Conservation (phyloP, 2,329 filamentous ascomycete species). For the Pyricularia pennisetigena region DNA sequence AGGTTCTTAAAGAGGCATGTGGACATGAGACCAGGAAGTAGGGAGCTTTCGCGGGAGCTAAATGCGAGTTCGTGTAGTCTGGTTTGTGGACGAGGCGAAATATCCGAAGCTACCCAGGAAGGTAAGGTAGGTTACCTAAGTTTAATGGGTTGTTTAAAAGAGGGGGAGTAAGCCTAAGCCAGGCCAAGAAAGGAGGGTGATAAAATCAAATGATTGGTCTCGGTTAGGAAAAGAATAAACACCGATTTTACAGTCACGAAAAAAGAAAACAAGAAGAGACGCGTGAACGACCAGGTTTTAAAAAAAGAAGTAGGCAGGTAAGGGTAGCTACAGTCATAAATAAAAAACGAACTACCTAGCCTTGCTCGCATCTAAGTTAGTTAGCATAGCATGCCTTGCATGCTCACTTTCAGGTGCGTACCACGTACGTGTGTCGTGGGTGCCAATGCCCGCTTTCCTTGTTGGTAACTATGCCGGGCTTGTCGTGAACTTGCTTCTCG, state of each 20-base stretch:
- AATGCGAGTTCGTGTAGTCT: not conserved
- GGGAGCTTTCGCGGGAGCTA: not conserved
- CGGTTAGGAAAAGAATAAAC: not conserved
- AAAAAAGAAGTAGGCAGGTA: not conserved
- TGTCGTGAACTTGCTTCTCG: not conserved
- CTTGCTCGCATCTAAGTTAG: not conserved
- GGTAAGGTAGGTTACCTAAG: not conserved
- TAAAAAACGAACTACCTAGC: not conserved
- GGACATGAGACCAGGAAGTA: not conserved
- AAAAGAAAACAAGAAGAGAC: not conserved
- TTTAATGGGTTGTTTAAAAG: not conserved
- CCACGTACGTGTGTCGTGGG: not conserved
- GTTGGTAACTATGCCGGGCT: not conserved
- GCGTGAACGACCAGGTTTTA: not conserved
- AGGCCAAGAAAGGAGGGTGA: not conserved
- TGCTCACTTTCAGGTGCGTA: not conserved
- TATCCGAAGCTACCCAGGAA: too few relatives aligned
- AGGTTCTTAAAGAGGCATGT: not conserved
- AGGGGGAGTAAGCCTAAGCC: not conserved
- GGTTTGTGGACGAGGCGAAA: not conserved
- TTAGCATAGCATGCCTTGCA: not conserved
- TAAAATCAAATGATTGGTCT: not conserved
- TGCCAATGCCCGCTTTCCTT: not conserved
- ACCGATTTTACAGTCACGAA: not conserved
- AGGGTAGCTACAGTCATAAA: not conserved